phyloP scores from a whole-genome alignment of 208 protist genomes.

The Lotmaria passim region DNA sequence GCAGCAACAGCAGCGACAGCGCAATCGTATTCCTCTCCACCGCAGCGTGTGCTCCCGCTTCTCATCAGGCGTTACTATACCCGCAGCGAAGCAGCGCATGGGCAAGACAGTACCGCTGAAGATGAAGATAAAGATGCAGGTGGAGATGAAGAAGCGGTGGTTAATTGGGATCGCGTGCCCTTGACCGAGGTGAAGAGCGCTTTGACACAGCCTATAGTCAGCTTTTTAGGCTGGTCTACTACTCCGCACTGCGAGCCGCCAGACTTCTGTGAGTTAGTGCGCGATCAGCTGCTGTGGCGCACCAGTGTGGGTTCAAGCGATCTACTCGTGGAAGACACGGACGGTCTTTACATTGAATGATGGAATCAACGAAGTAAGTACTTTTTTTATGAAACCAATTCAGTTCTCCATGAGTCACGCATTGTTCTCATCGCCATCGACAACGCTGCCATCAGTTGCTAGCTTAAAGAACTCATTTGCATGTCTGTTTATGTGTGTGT shows the following conservation, averaged over 20 bases:
- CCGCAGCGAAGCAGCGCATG: neutral
- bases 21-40: too few species aligned
- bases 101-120: neutral
- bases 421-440: too few species aligned
- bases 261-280: conserved; percentile 42
- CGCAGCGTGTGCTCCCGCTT: conserved; percentile 8
- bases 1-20: neutral
- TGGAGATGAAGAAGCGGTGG: too few species aligned
- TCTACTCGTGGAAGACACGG: conserved; percentile 38
- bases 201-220: conserved; percentile 26
- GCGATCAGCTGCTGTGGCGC: conserved; percentile 21
- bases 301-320: conserved; percentile 23
- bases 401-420: too few species aligned
- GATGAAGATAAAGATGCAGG: neutral
- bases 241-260: conserved; percentile 76
- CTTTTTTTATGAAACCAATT: too few species aligned
- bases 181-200: neutral
- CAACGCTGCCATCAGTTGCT: too few species aligned
- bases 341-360: conserved; percentile 29
- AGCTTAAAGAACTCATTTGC: neutral
- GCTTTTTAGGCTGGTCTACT: conserved; percentile 52
- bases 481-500: neutral
- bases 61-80: neutral
- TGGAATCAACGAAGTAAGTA: too few species aligned
- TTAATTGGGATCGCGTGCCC: conserved; percentile 15